Percentiles rank a stretch among this genome's conserved stretches.
These are phyloP conservation scores for Neonectria faginata DNA, from an alignment of 2,329 filamentous ascomycete species.

Conservation along the genomic window DNA sequence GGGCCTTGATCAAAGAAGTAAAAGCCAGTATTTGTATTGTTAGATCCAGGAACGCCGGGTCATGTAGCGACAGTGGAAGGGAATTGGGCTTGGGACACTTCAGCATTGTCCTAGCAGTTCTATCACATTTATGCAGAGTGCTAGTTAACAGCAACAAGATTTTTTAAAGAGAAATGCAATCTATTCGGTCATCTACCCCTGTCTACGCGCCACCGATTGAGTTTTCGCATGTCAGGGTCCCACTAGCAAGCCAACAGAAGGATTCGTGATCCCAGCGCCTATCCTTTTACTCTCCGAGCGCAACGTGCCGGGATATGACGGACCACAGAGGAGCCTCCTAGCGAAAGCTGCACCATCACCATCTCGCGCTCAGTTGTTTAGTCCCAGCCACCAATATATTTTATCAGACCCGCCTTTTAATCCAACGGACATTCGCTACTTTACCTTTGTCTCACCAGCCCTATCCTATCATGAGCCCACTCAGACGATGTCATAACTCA, in stretches of 20 bases:
- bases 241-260: not conserved
- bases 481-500: not conserved
- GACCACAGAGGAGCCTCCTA: not conserved
- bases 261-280: not conserved
- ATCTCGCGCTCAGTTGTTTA: not conserved
- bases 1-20: not conserved
- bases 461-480: not conserved
- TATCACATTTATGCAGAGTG: not conserved
- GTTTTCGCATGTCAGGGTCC: not conserved
- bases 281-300: not conserved
- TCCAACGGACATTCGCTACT: too few relatives aligned
- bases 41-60: not conserved
- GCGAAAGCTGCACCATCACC: not conserved
- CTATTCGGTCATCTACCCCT: not conserved
- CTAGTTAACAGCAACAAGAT: not conserved
- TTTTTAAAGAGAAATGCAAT: not conserved
- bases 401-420: not conserved
- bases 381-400: not conserved
- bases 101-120: not conserved
- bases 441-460: not conserved
- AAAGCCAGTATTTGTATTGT: not conserved
- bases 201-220: not conserved
- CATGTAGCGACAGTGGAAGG: not conserved
- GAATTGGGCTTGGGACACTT: not conserved
- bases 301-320: not conserved